Percentiles rank a stretch among this genome's conserved stretches.
These are phyloP conservation scores for Linum tenue DNA, from an alignment of 345 rosid species.

Conservation along the genomic window DNA sequence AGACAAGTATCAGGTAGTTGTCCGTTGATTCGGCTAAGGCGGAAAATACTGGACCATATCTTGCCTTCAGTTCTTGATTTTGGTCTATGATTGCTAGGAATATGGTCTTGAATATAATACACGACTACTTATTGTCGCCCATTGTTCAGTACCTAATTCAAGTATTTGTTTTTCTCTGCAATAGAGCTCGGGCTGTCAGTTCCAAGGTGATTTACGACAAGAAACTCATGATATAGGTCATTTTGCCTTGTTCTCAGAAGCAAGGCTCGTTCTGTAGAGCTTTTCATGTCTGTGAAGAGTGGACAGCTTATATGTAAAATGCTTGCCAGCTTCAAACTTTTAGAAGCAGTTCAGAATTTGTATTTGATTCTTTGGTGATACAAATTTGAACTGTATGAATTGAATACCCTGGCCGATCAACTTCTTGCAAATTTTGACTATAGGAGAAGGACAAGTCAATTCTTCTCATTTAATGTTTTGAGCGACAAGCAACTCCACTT, in stretches of 20 bases:
- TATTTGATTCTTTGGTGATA: not conserved
- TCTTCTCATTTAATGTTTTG: no score
- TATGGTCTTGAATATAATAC: no score
- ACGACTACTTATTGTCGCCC: not conserved
- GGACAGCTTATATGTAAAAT: not conserved
- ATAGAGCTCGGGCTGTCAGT: slow-evolving; percentile 75
- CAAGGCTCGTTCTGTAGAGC: slow-evolving; percentile 4
- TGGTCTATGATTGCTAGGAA: no score
- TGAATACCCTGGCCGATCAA: no score
- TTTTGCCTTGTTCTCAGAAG: slow-evolving; percentile 24
- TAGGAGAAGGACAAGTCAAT: no score
- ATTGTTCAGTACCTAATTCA: slow-evolving; percentile 19
- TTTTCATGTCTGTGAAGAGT: slow-evolving; percentile 10
- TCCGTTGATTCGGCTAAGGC: no score
- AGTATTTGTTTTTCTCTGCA: slow-evolving; percentile 9
- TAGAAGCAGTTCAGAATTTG: not conserved
- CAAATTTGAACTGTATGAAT: not conserved
- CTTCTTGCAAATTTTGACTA: no score
- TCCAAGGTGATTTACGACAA: slow-evolving; percentile 63
- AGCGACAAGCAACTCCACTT: no score
- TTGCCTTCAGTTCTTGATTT: no score
- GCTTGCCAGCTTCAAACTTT: no score
- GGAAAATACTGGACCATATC: not conserved
- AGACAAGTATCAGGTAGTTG: no score
- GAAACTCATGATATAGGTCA: slow-evolving; percentile 11